Evolutionary conservation across 73 alveolate species (phyloP).

Genomic region (Loxodes magnus): DNA sequence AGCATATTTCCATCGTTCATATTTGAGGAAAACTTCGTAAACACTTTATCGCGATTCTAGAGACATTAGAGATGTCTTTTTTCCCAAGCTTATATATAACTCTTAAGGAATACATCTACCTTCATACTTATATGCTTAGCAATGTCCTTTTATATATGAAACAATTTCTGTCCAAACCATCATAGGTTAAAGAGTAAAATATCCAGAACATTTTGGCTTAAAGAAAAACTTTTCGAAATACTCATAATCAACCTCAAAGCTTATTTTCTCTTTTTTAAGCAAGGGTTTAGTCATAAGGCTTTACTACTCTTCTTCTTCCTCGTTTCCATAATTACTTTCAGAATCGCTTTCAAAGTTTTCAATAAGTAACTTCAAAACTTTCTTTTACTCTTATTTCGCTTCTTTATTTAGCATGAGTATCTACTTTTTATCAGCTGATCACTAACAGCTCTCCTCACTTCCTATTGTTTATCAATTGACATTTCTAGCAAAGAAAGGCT

Average conservation of each 20-base stretch:
- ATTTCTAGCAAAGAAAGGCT: slow-evolving; percentile 49
- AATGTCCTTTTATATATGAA: slow-evolving; percentile 54
- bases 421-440: too few relatives aligned
- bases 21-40: slow-evolving; percentile 8
- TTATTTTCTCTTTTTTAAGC: too few relatives aligned
- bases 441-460: slow-evolving; percentile 26
- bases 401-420: slow-evolving; percentile 30
- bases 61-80: background rate
- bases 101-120: slow-evolving; percentile 3
- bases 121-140: slow-evolving; percentile 7
- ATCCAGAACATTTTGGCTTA: too few relatives aligned
- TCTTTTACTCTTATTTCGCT: too few relatives aligned
- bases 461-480: slow-evolving; percentile 10
- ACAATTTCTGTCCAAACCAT: slow-evolving; percentile 66
- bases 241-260: too few relatives aligned
- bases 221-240: too few relatives aligned
- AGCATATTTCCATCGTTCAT: slow-evolving; percentile 56
- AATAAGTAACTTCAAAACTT: too few relatives aligned
- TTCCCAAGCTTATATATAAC: background rate
- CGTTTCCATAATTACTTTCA: too few relatives aligned
- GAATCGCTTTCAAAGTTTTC: too few relatives aligned
- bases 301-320: too few relatives aligned
- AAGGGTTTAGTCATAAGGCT: too few relatives aligned
- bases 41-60: background rate
- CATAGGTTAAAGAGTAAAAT: too few relatives aligned